phyloP scores from a whole-genome alignment of 805 yeast species.

The Candida hispaniensis region DNA sequence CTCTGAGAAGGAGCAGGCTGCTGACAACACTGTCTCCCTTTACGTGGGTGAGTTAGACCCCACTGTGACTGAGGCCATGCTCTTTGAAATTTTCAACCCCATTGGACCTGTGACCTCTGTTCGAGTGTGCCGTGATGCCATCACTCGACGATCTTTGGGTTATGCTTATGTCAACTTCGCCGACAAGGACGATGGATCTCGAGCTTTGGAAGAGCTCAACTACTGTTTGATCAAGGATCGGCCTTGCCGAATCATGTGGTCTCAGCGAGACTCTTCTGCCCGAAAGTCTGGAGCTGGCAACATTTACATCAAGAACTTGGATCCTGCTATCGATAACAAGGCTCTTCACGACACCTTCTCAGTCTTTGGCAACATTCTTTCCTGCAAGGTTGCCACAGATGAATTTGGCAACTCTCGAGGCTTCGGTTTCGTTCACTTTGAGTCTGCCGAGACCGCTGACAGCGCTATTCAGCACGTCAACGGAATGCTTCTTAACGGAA shows the following conservation, averaged over 20 bases:
- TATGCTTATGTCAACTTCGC: slow-evolving; percentile 97
- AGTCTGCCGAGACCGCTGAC: slow-evolving; percentile 80
- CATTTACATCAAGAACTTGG: slow-evolving; percentile 95
- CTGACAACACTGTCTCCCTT: slow-evolving; percentile 64
- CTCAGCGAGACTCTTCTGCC: slow-evolving; percentile 94
- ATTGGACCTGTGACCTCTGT: slow-evolving; percentile 93
- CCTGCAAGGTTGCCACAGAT: slow-evolving; percentile 96
- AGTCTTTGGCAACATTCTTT: slow-evolving; percentile 89
- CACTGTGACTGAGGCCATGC: slow-evolving; percentile 82
- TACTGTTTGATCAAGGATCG: slow-evolving; percentile 88
- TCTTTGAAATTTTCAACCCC: slow-evolving; percentile 89
- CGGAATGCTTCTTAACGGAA: slow-evolving; percentile 96
- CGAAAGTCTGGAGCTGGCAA: slow-evolving; percentile 95
- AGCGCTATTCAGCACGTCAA: slow-evolving; percentile 95
- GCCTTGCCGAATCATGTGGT: slow-evolving; percentile 99
- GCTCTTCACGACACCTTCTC: slow-evolving; percentile 96
- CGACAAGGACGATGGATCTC: slow-evolving; percentile 79
- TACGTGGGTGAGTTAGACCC: slow-evolving; percentile 97
- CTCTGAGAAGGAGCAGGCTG: slow-evolving; percentile 25
- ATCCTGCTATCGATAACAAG: slow-evolving; percentile 97
- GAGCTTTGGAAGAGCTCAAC: slow-evolving; percentile 91
- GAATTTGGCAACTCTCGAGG: slow-evolving; percentile 86
- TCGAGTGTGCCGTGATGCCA: slow-evolving; percentile 98
- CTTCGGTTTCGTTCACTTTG: slow-evolving; percentile 96
- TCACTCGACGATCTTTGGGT: slow-evolving; percentile 92